Base-by-base conservation (phyloP, 257 asterid genomes). In the Solanum okadae region DNA sequence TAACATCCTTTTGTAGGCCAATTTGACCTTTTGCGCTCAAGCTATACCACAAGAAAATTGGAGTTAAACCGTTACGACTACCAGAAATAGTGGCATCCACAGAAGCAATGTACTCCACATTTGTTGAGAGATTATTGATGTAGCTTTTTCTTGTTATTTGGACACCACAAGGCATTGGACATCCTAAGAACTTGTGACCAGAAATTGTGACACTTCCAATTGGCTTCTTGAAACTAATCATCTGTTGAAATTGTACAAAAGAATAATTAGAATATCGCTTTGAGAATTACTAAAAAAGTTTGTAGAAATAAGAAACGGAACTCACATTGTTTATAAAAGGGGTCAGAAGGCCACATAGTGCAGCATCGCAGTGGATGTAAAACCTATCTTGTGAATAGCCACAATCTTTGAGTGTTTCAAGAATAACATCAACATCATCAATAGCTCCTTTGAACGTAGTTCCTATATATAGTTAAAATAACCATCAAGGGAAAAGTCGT, bases 361-460 rank as follows among this genome's bases (percentile, higher is more conserved):
- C 91, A 1, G 89, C 90, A 87, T 90, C 92, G 40, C 91, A 90
- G 5, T 89, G 93, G 16, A 91, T 89, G 46, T 89, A 91, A 76
- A 89, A 89, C 33, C 67, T 52, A 40, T 89, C 90, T 1, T 91
- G 77, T 33, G 91, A 67, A 46, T 84, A 91, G 5, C 90, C 93
- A 42, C 84, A 79, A 38, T 89, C 88, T 63, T 88, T 84, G 5
- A 89, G 89, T 25, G 87, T 89, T 49, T 86, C 23, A 20, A 91
- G 68, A 20, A 91, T 77, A 70, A 90, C 22, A 87, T 92, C 94
- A 85, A 92, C 85, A 22, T 92, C 75, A 84, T 92, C 94, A 13
- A 91, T 1, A 16, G 88, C 93, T 42, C 93, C 93, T 86, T 91
- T 91, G 52, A 90, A 90, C 3, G 93, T 90, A n/a, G 93, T 91